phyloP scores from a whole-genome alignment of 2,329 filamentous ascomycete species.

The Neonectria hederae region DNA sequence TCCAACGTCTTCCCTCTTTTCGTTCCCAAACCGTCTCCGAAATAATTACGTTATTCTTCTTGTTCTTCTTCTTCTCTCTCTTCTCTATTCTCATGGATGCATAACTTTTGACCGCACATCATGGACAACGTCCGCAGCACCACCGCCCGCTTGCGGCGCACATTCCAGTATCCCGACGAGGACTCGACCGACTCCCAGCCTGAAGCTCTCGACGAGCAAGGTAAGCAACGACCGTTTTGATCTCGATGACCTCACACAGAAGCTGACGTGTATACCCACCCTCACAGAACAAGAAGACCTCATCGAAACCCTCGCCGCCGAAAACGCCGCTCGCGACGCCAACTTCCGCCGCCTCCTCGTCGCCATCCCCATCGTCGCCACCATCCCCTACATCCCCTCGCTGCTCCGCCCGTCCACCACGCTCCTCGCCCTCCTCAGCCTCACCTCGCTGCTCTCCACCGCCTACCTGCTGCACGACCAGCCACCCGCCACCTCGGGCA shows the following conservation, averaged over 20 bases:
- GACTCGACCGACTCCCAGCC: slow-evolving; percentile 58
- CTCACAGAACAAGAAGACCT: slow-evolving; percentile 70
- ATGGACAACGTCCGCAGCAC: slow-evolving; percentile 44
- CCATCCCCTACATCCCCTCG: slow-evolving; percentile 60
- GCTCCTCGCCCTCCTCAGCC: slow-evolving; percentile 63
- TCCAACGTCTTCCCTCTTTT: slow-evolving; percentile 4
- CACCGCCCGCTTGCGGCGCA: slow-evolving; percentile 73
- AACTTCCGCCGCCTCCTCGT: slow-evolving; percentile 68
- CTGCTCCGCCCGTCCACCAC: slow-evolving; percentile 49
- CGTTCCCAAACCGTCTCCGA: not conserved
- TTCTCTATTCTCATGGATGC: not conserved
- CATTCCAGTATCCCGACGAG: slow-evolving; percentile 79
- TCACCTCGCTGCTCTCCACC: slow-evolving; percentile 71
- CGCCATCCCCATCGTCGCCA: slow-evolving; percentile 65
- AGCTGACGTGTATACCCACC: not conserved
- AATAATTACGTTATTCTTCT: not conserved
- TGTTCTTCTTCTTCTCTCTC: not conserved
- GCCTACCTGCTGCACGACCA: slow-evolving; percentile 68
- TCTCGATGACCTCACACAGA: not conserved
- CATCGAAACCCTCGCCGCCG: slow-evolving; percentile 62
- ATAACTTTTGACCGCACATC: not conserved
- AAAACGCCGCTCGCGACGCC: slow-evolving; percentile 67
- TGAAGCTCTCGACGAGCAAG: slow-evolving; percentile 79
- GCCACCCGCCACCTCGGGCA: slow-evolving; percentile 64
- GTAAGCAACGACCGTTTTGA: slow-evolving; percentile 50